Percentiles rank a stretch among this genome's conserved stretches.
phyloP scores from a whole-genome alignment of 2,329 filamentous ascomycete species.

The Pseudocercospora pini-densiflorae region DNA sequence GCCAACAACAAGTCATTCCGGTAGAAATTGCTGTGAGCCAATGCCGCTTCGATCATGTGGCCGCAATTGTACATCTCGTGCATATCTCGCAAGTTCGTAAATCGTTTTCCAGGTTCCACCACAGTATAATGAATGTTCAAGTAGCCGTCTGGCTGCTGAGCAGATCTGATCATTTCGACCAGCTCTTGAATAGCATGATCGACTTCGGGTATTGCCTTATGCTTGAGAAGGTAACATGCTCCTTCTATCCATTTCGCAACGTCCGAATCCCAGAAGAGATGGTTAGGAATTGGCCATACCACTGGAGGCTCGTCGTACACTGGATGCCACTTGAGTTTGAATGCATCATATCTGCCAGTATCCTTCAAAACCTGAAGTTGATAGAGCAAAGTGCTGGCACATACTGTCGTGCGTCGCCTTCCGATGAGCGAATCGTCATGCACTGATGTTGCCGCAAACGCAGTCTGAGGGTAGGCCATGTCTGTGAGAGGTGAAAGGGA shows the following conservation, averaged over 20 bases:
- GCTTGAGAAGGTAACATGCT: conserved; percentile 60
- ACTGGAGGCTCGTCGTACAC: conserved; percentile 56
- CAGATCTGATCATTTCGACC: conserved; percentile 61
- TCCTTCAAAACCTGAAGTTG: conserved; percentile 59
- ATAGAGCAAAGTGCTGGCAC: conserved; percentile 53
- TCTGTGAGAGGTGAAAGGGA: neutral
- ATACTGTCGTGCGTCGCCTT: conserved; percentile 46
- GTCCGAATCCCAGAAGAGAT: conserved; percentile 65
- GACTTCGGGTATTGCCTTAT: conserved; percentile 51
- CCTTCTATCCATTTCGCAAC: conserved; percentile 67
- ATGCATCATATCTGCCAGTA: conserved; percentile 60
- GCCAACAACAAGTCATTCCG: conserved; percentile 57
- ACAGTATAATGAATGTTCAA: conserved; percentile 67
- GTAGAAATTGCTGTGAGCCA: conserved; percentile 61
- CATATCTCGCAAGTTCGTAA: conserved; percentile 64
- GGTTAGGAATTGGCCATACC: conserved; percentile 62
- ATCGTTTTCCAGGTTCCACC: conserved; percentile 60
- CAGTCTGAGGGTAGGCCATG: conserved; percentile 50
- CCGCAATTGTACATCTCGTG: conserved; percentile 68
- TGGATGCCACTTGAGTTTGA: conserved; percentile 62
- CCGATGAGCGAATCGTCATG: conserved; percentile 41
- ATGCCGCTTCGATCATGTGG: conserved; percentile 64
- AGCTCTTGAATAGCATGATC: conserved; percentile 59
- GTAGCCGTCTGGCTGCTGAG: conserved; percentile 65
- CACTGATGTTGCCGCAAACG: conserved; percentile 40